Percentiles rank a stretch among this genome's conserved stretches.
Conservation (phyloP, 805 yeast genomes). For the Wickerhamiella spandovensis region DNA sequence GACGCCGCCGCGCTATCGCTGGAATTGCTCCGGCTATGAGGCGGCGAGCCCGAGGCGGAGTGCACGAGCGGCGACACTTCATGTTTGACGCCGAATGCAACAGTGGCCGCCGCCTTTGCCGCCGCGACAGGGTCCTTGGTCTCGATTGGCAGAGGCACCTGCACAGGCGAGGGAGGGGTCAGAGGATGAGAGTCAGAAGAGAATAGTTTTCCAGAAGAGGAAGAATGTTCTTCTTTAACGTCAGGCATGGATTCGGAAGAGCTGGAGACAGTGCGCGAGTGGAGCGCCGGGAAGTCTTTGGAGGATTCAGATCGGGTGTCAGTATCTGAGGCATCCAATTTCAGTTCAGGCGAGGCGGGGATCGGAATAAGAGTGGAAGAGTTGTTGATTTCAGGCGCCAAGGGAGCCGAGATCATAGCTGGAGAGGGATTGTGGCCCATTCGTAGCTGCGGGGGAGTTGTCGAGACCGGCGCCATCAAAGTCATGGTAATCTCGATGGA, state of each 20-base stretch:
- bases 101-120: too few relatives aligned
- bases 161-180: not conserved
- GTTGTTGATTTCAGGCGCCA: not conserved
- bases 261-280: too few relatives aligned
- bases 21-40: not conserved
- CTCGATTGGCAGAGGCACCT: not conserved
- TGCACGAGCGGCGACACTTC: not conserved
- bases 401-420: not conserved
- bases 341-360: not conserved
- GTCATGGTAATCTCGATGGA: not conserved
- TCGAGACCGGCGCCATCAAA: not conserved
- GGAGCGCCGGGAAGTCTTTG: not conserved
- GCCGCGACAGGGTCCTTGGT: not conserved
- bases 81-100: not conserved
- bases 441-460: not conserved
- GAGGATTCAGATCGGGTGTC: not conserved
- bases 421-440: not conserved
- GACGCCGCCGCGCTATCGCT: not conserved
- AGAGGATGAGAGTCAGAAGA: not conserved
- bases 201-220: too few relatives aligned
- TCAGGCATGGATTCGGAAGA: too few relatives aligned
- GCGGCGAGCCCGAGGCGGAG: not conserved
- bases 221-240: too few relatives aligned
- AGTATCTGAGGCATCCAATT: not conserved
- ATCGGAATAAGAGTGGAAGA: not conserved